Percentiles rank a stretch among this genome's conserved stretches.
Conservation (phyloP, 139 green algal genomes). For the Nannochloris sp. region DNA sequence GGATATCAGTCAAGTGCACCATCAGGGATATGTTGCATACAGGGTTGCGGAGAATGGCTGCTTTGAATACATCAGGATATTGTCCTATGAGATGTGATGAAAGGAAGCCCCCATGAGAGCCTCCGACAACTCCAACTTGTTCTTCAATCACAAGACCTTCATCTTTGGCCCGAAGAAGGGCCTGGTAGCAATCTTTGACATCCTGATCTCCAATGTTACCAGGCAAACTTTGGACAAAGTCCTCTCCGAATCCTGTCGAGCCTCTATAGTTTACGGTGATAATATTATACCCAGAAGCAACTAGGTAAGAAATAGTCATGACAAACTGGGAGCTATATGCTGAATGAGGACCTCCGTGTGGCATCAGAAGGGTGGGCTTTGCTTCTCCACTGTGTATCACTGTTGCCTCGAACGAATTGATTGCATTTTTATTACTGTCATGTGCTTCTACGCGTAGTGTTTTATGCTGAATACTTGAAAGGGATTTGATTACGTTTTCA, state of each 20-base stretch:
- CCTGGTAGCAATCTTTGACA: conserved; percentile 78
- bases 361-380: conserved; percentile 54
- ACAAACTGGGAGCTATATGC: conserved; percentile 54
- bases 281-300: conserved; percentile 10
- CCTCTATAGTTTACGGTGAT: conserved; percentile 70
- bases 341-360: conserved; percentile 82
- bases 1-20: conserved; percentile 75
- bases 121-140: conserved; percentile 67
- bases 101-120: conserved; percentile 88
- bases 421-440: conserved; percentile 11
- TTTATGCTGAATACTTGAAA: conserved; percentile 14
- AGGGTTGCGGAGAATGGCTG: conserved; percentile 80
- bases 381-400: background rate
- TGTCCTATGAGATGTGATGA: conserved; percentile 80
- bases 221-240: conserved; percentile 65
- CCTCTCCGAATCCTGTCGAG: conserved; percentile 72
- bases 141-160: conserved; percentile 44
- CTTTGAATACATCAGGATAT: conserved; percentile 55
- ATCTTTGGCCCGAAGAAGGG: conserved; percentile 46
- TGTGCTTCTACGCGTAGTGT: conserved; percentile 14
- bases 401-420: conserved; percentile 35
- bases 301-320: conserved; percentile 56
- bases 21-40: conserved; percentile 82
- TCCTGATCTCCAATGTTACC: conserved; percentile 63
- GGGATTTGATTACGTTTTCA: conserved; percentile 15